Percentiles rank a stretch among this genome's conserved stretches.
phyloP scores from a whole-genome alignment of 2,329 filamentous ascomycete species.

The Cadophora sp. region DNA sequence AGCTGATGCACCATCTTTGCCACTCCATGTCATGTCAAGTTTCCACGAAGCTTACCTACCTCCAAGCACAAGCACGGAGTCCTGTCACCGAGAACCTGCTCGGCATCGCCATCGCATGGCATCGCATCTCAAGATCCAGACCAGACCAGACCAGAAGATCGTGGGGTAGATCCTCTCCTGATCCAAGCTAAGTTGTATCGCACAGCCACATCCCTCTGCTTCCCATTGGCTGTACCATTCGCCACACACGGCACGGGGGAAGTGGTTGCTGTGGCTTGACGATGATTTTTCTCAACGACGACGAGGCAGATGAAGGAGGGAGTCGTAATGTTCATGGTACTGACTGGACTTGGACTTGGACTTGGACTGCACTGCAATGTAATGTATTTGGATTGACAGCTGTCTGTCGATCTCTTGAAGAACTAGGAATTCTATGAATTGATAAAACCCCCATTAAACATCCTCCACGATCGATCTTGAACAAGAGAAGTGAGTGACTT shows the following conservation, averaged over 20 bases:
- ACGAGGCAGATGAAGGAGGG: conserved; percentile 5
- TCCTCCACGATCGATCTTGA: background rate
- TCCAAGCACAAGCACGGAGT: background rate
- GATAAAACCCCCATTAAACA: background rate
- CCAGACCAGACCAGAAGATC: background rate
- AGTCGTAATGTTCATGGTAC: conserved; percentile 5
- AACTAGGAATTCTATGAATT: background rate
- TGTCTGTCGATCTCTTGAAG: conserved; percentile 10
- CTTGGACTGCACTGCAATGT: too few relatives aligned
- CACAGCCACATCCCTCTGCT: conserved; percentile 1
- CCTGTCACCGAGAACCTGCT: background rate
- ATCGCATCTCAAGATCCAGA: background rate
- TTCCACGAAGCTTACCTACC: background rate
- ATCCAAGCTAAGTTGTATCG: background rate
- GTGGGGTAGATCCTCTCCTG: background rate
- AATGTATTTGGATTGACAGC: too few relatives aligned
- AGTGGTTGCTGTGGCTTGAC: background rate
- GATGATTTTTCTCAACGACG: conserved; percentile 6
- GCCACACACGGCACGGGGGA: conserved; percentile 1
- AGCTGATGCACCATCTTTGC: background rate
- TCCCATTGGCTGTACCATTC: background rate
- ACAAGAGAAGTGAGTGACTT: background rate
- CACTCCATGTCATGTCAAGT: background rate
- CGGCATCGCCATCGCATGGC: too few relatives aligned
- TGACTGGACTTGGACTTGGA: too few relatives aligned